phyloP scores from a whole-genome alignment of 2,329 filamentous ascomycete genomes.

The Pseudomassariella vexata region DNA sequence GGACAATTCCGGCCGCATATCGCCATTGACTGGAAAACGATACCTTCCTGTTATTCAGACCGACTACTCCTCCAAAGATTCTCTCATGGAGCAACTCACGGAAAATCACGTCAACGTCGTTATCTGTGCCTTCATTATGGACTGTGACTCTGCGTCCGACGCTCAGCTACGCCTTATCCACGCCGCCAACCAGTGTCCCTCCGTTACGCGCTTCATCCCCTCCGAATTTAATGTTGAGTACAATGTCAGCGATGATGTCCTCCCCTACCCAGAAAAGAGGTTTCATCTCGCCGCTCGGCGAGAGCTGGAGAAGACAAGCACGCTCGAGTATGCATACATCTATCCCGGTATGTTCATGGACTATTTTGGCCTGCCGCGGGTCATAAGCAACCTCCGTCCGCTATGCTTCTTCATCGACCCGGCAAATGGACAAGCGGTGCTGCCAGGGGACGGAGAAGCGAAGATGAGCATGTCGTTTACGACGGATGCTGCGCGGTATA shows the following conservation, averaged over 20 bases:
- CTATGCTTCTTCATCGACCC: constrained; percentile 25
- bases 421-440: constrained; percentile 14
- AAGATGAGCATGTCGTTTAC: constrained; percentile 25
- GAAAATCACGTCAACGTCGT: constrained; percentile 19
- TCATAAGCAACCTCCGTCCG: constrained; percentile 17
- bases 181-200: constrained; percentile 21
- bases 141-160: constrained; percentile 21
- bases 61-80: constrained; percentile 20
- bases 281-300: constrained; percentile 20
- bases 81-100: constrained; percentile 14
- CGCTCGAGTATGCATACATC: constrained; percentile 26
- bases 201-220: constrained; percentile 28
- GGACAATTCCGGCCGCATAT: constrained; percentile 10
- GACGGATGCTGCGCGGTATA: constrained; percentile 24
- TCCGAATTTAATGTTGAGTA: constrained; percentile 33
- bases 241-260: constrained; percentile 22
- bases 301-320: constrained; percentile 22
- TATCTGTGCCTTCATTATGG: constrained; percentile 26
- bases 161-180: constrained; percentile 26
- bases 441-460: constrained; percentile 24
- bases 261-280: constrained; percentile 26
- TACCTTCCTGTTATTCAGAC: constrained; percentile 19
- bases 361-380: constrained; percentile 25
- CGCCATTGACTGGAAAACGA: constrained; percentile 13
- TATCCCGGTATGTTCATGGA: constrained; percentile 32